Evolutionary conservation across 352 stramenopile genomes (phyloP).

Genomic region (Pythium phragmiticola): DNA sequence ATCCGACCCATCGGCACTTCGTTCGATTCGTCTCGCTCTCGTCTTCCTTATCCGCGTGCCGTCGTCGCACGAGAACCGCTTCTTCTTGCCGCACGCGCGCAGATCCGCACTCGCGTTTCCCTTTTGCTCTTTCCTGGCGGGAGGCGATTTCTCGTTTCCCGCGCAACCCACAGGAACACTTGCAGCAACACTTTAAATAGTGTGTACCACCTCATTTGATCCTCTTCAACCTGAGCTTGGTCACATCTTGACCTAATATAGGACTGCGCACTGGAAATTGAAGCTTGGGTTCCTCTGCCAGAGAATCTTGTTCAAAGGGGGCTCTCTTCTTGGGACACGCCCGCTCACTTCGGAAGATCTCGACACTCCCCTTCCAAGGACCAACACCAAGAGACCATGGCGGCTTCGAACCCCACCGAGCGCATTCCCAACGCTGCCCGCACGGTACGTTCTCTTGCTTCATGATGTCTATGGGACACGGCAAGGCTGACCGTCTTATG

Average conservation of each 20-base stretch:
- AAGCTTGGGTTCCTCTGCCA: slow-evolving; percentile 1
- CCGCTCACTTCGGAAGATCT: background rate
- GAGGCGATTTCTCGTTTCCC: slow-evolving; percentile 12
- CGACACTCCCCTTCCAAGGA: background rate
- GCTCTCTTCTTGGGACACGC: slow-evolving; percentile 1
- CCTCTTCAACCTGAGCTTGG: background rate
- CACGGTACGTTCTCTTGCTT: slow-evolving; percentile 25
- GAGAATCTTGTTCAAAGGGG: slow-evolving; percentile 10
- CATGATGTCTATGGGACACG: background rate
- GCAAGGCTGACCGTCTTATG: background rate
- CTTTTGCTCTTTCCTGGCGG: slow-evolving; percentile 16
- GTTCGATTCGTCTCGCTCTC: slow-evolving; percentile 4
- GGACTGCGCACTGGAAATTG: background rate
- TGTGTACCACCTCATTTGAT: slow-evolving; percentile 7
- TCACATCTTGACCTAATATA: background rate
- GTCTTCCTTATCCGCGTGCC: background rate
- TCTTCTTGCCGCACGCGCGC: background rate
- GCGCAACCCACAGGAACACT: slow-evolving; percentile 6
- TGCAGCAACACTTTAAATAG: slow-evolving; percentile 4
- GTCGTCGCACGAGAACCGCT: background rate
- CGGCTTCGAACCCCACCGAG: slow-evolving; percentile 62
- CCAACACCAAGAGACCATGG: slow-evolving; percentile 31
- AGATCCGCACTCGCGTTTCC: slow-evolving; percentile 23
- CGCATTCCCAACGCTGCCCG: slow-evolving; percentile 55
- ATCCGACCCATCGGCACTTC: slow-evolving; percentile 77